Evolutionary conservation across 208 protist species (phyloP).

Genomic region (Baffinella frigidus): DNA sequence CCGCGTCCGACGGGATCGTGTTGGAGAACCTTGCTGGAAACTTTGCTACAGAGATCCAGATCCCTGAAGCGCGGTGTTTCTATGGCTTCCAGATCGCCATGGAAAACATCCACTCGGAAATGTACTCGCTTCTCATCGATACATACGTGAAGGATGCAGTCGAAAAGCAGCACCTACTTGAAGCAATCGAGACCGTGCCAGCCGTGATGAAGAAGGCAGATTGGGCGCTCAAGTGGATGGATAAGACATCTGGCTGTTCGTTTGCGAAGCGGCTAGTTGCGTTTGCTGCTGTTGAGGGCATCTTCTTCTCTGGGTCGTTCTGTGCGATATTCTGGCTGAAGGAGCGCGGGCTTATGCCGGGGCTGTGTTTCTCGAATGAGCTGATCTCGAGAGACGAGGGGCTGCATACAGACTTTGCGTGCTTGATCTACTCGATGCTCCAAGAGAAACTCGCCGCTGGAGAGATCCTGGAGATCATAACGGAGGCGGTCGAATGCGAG

Average conservation of each 20-base stretch:
- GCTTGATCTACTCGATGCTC: slow-evolving; percentile 89
- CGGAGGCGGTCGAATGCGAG: slow-evolving; percentile 91
- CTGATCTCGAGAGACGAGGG: slow-evolving; percentile 98
- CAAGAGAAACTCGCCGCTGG: slow-evolving; percentile 84
- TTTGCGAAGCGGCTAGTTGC: slow-evolving; percentile 94
- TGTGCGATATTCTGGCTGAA: slow-evolving; percentile 99
- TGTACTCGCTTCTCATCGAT: slow-evolving; percentile 86
- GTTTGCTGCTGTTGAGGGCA: slow-evolving; percentile 97
- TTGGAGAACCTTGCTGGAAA: slow-evolving; percentile 92
- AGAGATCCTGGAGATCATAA: slow-evolving; percentile 84
- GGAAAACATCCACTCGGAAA: slow-evolving; percentile 97
- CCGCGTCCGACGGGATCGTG: slow-evolving; percentile 96
- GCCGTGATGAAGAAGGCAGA: slow-evolving; percentile 94
- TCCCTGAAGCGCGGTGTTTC: slow-evolving; percentile 94
- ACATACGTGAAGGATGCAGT: slow-evolving; percentile 91
- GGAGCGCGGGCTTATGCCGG: slow-evolving; percentile 97
- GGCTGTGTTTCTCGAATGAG: slow-evolving; percentile 97
- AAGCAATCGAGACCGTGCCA: slow-evolving; percentile 92
- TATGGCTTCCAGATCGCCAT: slow-evolving; percentile 99
- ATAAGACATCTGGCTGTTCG: slow-evolving; percentile 68
- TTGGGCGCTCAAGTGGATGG: slow-evolving; percentile 91
- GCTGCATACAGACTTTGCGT: slow-evolving; percentile 97
- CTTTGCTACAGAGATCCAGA: slow-evolving; percentile 95
- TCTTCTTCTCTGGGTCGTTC: slow-evolving; percentile 98
- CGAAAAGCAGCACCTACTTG: slow-evolving; percentile 89